Conservation (phyloP, 805 yeast species). For the Saccharomycopsis sp. region DNA sequence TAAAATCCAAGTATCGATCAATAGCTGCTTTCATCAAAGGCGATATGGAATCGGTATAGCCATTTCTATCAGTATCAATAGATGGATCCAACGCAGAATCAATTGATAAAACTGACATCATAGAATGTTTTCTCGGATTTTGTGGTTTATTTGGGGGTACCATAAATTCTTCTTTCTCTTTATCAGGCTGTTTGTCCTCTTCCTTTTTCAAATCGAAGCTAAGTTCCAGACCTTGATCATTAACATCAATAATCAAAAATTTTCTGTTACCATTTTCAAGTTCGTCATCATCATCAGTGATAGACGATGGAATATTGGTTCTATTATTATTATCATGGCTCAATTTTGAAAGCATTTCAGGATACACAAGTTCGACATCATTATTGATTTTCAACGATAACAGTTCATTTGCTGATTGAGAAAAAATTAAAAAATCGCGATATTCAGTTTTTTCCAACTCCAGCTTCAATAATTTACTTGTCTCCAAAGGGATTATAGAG, state of each 20-base stretch:
- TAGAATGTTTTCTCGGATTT: conserved; percentile 13
- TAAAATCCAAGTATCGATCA: conserved; percentile 8
- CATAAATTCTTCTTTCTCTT: background rate
- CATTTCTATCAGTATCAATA: conserved; percentile 3
- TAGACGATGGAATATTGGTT: no score
- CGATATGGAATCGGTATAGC: no score
- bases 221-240: background rate
- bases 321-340: no score
- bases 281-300: no score
- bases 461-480: conserved; percentile 23
- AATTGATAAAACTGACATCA: conserved; percentile 11
- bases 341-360: no score
- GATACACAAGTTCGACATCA: no score
- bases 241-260: background rate
- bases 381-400: conserved; percentile 20
- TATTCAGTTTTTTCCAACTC: conserved; percentile 13
- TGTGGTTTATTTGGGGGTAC: background rate
- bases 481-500: conserved; percentile 65
- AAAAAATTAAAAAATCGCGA: conserved; percentile 11
- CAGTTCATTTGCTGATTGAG: conserved; percentile 17
- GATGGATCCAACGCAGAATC: conserved; percentile 6
- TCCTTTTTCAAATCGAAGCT: background rate
- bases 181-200: background rate
- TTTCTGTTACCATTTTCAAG: background rate
- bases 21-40: conserved; percentile 4